Evolutionary conservation across 208 protist genomes (phyloP), one percentile per base, ranked within the genome.

Genomic region (Strigomonas culicis): DNA sequence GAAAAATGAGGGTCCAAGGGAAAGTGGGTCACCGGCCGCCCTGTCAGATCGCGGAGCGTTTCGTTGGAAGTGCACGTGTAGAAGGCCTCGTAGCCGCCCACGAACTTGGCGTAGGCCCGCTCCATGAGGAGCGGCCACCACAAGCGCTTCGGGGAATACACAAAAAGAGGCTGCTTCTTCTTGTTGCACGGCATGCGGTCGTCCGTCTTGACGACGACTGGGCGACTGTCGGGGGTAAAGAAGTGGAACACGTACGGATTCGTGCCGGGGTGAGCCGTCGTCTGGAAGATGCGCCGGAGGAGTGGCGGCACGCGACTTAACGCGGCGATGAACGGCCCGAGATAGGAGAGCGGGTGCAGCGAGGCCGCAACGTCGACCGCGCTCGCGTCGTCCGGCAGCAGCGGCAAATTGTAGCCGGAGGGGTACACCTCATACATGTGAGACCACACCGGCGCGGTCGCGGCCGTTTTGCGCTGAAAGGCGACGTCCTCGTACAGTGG

Each of bases 31-130:
- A 96, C 90, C 3, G 90, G 88, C 11, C 82, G 79, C 4, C 91
- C 91, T 0, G 91, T 96, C 39, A 96, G 53, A 63, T 96, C 91
- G 6, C 80, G 86, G 50, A 95, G 72, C 32, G 86, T 92, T 68
- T 96, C 88, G 60, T 86, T 74, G 28, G 86, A 69, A n/a, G 84
- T 93, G 67, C 88, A 93, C 60, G 88, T 83, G 59, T 85, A 72
- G 19, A 96, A 68, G 51, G 77, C 63, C 32, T 78, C 75, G 74
- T 94, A 96, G 39, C 86, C 84, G 58, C 88, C 86, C 17, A 93
- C 74, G 69, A 95, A 93, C 78, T 96, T 96, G 8, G 91, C 91
- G 64, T 96, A 96, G 19, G 91, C 91, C 74, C 95, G 94, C 75
- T 96, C 88, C 55, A 96, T 72, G 36, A 96, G 70, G 47, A 94